Percentiles rank a stretch among this genome's conserved stretches.
Evolutionary conservation across 2,329 filamentous ascomycete genomes (phyloP).

Genomic region (Aspergillus transmontanensis): DNA sequence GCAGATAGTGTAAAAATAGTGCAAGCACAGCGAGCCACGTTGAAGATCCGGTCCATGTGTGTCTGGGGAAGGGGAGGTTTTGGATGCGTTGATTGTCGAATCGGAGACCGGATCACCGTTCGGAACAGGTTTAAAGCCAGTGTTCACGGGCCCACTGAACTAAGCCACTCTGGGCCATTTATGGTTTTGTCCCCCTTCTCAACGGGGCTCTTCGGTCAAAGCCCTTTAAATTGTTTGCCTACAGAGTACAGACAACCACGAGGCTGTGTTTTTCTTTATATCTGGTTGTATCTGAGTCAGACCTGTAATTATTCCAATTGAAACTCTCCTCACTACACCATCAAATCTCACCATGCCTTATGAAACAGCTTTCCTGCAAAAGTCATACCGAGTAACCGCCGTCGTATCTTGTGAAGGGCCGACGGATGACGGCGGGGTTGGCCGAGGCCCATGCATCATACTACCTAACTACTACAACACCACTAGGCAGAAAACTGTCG

Average conservation of each 20-base stretch:
- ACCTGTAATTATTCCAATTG: not conserved
- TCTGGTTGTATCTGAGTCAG: no score
- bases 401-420: not conserved
- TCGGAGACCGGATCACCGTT: conserved; percentile 19
- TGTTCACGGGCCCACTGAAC: not conserved
- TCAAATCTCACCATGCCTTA: not conserved
- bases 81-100: conserved; percentile 14
- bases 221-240: not conserved
- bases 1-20: conserved; percentile 15
- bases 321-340: not conserved
- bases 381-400: not conserved
- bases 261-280: not conserved
- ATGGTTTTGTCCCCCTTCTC: not conserved
- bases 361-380: not conserved
- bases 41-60: conserved; percentile 24
- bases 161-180: not conserved
- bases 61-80: conserved; percentile 24
- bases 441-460: conserved; percentile 1
- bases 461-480: not conserved
- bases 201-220: not conserved
- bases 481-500: not conserved
- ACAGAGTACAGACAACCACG: not conserved
- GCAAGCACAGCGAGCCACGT: conserved; percentile 23
- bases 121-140: not conserved
- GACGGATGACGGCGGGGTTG: not conserved